Base-by-base conservation (phyloP, 768 basidiomycete species). In the Xerocomus brunneocitrinus region DNA sequence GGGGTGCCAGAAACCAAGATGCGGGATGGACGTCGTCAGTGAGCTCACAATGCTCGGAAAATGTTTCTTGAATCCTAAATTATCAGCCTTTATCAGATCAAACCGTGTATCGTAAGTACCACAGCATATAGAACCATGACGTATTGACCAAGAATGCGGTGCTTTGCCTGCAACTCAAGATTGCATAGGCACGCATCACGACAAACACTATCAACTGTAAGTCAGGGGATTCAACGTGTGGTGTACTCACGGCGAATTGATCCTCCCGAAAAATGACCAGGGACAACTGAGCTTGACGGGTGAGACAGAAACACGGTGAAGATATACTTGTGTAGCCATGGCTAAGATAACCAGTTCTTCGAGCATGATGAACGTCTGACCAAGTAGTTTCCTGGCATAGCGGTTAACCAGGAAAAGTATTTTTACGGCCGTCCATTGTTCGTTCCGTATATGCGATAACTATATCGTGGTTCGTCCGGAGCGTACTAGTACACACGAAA, bases 111-210 rank as follows among this genome's bases (percentile, higher is more conserved):
- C 1, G 43, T 42, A 5, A 39, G 28, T 0, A 28, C 9, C 0
- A 53, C 0, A 5, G 51, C 32, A 19, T 58, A 68, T 3, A 57
- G 2, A n/a, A 48, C 2, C 68, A 68, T 3, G 57, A 1, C 4
- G 8, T 5, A 34, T 36, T 55, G 6, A 43, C 41, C 4, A 8
- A 2, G 0, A 28, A 5, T 6, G 30, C n/a, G 3, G 58, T 4
- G 19, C 16, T 13, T 14, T 42, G 61, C 6, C 36, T 38, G 35
- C 50, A 59, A 19, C 66, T 48, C 38, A 58, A 34, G 24, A 68
- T 59, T 13, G 64, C 67, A 40, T 62, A 68, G 7, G 54, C 52
- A 2, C 67, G 66, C 38, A 66, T 36, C 13, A 57, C 54, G 3
- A 70, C 64, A 39, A 68, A 53, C 14, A 70, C 67, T 68, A 27